Percentiles rank a stretch among this genome's conserved stretches.
phyloP scores from a whole-genome alignment of 768 basidiomycete species.

The Lactarius pseudohatsudake region DNA sequence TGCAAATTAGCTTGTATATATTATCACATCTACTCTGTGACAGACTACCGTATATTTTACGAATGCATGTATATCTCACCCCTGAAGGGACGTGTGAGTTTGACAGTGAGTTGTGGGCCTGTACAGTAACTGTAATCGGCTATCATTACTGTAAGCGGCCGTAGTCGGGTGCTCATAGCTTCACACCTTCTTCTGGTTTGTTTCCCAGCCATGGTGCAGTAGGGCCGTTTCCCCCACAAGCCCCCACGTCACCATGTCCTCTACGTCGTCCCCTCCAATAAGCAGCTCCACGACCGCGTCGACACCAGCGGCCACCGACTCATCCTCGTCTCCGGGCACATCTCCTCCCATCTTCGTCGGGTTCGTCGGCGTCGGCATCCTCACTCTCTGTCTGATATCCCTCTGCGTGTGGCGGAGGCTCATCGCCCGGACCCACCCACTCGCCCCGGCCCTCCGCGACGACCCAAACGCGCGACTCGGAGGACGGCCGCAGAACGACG shows the following conservation, averaged over 20 bases:
- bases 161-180: background rate
- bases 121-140: background rate
- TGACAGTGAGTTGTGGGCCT: background rate
- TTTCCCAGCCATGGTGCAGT: background rate
- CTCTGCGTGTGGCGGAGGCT: conserved; percentile 20
- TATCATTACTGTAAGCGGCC: background rate
- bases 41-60: background rate
- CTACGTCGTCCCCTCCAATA: background rate
- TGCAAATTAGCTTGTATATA: background rate
- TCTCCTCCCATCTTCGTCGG: conserved; percentile 22
- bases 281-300: background rate
- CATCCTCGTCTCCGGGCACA: background rate
- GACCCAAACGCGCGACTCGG: background rate
- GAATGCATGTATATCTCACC: background rate
- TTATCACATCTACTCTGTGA: background rate
- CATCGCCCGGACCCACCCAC: background rate
- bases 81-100: too few relatives aligned
- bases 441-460: too few relatives aligned
- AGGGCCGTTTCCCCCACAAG: background rate
- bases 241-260: background rate
- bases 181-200: background rate
- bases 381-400: background rate
- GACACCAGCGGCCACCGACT: background rate
- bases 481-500: background rate
- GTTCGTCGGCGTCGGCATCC: conserved; percentile 21